Evolutionary conservation across 257 asterid genomes (phyloP), one percentile per base, ranked within the genome.

Genomic region (Sherardia arvensis): DNA sequence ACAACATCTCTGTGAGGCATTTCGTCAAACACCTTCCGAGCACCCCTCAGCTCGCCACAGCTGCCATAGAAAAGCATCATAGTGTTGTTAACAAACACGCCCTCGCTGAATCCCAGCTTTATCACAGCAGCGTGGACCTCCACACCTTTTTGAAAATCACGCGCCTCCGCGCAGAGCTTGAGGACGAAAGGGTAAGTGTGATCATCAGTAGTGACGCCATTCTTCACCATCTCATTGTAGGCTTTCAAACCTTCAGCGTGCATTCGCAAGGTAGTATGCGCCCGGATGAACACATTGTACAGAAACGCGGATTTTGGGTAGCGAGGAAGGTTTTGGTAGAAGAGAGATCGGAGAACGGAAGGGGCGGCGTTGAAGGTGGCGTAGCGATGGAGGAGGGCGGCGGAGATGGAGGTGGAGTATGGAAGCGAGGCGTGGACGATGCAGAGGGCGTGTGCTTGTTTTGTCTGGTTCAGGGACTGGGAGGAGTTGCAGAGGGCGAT

Each of bases 311-410:
- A 43, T 14, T 43, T n/a, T 14, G 51, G 51, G 51, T n/a, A 43
- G 4, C 17, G 51, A 43, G 51, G 51, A 15, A 43, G 51, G n/a
- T n/a, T 7, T 43, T 43, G 51, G 51, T 43, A 17, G 51, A 43
- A 43, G 51, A 43, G 51, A 15, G 51, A 3, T n/a, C 6, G 6
- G 51, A 43, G 51, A 43, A 43, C 51, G 51, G 51, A 15, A 0
- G 51, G 51, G 51, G 51, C 51, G 51, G 51, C 51, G 51, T 43
- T 43, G 21, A 43, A 79, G 48, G 69, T 34, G 62, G 92, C 77
- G 76, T 88, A 88, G 4, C 94, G 81, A 62, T 85, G 94, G 27
- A 88, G 79, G 68, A 85, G 87, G 32, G 90, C 82, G 11, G 91
- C 85, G 55, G 80, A 72, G 15, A 85, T 61, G 66, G 96, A 78